Conservation (phyloP, 2,329 filamentous ascomycete genomes). For the Microsporum canis region DNA sequence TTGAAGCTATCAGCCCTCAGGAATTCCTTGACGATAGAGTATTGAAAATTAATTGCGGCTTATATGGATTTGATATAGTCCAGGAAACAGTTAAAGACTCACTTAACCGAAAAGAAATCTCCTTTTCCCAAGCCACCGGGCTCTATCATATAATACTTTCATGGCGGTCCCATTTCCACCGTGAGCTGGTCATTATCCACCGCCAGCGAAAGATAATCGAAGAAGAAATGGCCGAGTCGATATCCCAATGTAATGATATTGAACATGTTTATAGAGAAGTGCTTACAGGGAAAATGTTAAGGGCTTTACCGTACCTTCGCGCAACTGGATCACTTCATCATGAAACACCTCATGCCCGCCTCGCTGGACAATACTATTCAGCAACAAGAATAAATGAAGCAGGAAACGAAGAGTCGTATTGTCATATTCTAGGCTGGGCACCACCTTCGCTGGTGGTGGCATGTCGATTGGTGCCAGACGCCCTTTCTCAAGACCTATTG, state of each 20-base stretch:
- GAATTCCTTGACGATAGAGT: background rate
- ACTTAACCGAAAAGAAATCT: background rate
- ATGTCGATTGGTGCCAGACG: background rate
- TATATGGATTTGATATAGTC: background rate
- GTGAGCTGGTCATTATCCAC: background rate
- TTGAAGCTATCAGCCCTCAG: background rate
- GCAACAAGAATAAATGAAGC: background rate
- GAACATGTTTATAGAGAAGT: background rate
- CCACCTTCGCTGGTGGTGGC: background rate
- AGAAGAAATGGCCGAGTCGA: background rate
- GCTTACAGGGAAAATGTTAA: background rate
- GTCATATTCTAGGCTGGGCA: background rate
- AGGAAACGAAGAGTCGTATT: background rate
- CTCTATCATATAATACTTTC: background rate
- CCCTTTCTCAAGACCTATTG: background rate
- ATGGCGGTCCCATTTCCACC: background rate
- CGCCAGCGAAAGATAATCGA: background rate
- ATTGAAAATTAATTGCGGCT: background rate
- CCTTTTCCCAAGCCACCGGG: background rate
- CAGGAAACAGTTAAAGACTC: background rate
- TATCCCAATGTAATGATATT: background rate
- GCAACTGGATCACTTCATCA: background rate
- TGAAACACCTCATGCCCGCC: background rate
- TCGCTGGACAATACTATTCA: background rate
- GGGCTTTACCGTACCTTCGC: background rate